Evolutionary conservation across 1,284 basidiomycete genomes (phyloP).

Genomic region (Cutaneotrichosporon arboriforme): DNA sequence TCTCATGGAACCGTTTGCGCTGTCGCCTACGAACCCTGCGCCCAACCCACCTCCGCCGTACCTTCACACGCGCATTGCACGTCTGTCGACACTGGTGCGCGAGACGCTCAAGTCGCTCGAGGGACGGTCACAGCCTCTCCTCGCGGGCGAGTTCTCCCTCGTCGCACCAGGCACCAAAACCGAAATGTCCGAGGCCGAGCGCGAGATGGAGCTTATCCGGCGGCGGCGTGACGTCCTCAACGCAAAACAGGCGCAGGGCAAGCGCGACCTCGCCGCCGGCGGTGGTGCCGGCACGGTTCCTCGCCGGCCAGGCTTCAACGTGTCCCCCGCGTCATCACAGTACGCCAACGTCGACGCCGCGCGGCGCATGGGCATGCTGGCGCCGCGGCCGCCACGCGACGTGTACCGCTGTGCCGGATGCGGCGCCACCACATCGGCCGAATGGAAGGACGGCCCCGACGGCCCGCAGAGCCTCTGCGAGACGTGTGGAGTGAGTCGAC

Average conservation of each 20-base stretch:
- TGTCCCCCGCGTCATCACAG: neutral
- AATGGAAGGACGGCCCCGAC: constrained; percentile 34
- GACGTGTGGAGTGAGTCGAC: constrained; percentile 30
- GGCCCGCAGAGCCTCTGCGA: constrained; percentile 34
- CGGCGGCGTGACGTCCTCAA: constrained; percentile 34
- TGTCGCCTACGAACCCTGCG: constrained; percentile 11
- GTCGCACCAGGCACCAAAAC: constrained; percentile 10
- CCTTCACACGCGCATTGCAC: constrained; percentile 29
- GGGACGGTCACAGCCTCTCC: constrained; percentile 20
- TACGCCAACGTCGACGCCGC: neutral
- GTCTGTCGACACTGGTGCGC: constrained; percentile 27
- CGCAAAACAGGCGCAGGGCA: constrained; percentile 25
- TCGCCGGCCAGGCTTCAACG: neutral
- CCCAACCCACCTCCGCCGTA: constrained; percentile 30
- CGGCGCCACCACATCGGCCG: constrained; percentile 16
- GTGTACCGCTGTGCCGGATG: constrained; percentile 30
- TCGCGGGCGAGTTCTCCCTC: constrained; percentile 17
- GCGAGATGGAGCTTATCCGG: constrained; percentile 42
- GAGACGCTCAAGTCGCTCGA: constrained; percentile 22
- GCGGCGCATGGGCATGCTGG: neutral
- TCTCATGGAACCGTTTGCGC: constrained; percentile 26
- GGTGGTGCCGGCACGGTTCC: neutral
- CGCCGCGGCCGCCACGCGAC: constrained; percentile 3
- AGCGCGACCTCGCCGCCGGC: constrained; percentile 4
- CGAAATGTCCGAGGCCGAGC: constrained; percentile 30